Evolutionary conservation across 208 protist genomes (phyloP), one percentile per base, ranked within the genome.

Genomic region (Crithidia sp.): DNA sequence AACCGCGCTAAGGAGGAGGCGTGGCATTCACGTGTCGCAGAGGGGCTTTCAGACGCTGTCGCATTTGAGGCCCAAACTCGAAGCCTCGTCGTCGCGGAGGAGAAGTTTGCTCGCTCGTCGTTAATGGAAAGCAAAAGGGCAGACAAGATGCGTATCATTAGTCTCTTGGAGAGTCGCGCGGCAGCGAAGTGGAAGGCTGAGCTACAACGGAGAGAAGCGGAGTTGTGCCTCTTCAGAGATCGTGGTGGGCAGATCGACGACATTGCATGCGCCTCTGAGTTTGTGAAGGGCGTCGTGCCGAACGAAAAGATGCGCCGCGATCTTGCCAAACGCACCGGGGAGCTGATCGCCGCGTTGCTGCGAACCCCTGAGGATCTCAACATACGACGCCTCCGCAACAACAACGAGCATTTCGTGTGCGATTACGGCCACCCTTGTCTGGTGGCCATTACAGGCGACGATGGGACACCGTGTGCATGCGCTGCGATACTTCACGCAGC

Each of bases 391-490:
- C 76, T 97, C 55, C 83, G 92, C 4, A 90, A 87, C 62, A 94
- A 92, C 70, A 92, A 97, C 75, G 63, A 83, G 52, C 60, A 83
- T 40, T 71, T 95, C 12, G 71, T 95, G 14, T 59, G 63, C 16
- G 87, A 94, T 67, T 97, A 87, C 65, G 89, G 89, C 37, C 85
- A 94, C 57, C 74, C 76, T n/a, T 86, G 77, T 17, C 69, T 92
- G 43, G 56, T 5, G 17, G 45, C 45, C 0, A 28, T 6, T 19
- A 55, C 61, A 41, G 13, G 37, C 37, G 16, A 43, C 8, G 43
- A 14, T 40, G 54, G 7, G 16, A 49, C 8, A 12, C 7, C 4
- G 17, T 86, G 81, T 47, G 44, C 52, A 39, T 95, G 88, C 62
- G 19, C 55, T 2, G 7, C 19, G 0, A 37, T 85, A 2, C 40